Percentiles rank a stretch among this genome's conserved stretches.
phyloP scores from a whole-genome alignment of 2,329 filamentous ascomycete genomes.

The Pyrenophora teres region DNA sequence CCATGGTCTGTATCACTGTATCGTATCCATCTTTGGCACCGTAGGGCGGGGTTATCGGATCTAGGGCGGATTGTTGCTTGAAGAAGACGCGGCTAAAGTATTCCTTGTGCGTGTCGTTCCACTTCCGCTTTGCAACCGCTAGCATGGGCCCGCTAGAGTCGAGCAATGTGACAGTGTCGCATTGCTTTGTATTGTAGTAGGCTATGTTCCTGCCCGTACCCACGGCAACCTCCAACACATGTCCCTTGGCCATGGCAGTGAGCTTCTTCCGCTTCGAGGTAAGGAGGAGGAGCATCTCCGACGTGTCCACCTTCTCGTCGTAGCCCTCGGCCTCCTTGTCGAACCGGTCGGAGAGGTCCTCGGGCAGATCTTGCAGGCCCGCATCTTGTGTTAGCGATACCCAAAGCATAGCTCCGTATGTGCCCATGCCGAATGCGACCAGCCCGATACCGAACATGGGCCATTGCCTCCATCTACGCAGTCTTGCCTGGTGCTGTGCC shows the following conservation, averaged over 20 bases:
- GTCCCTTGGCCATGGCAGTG: slow-evolving; percentile 48
- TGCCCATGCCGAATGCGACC: slow-evolving; percentile 47
- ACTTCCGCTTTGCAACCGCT: slow-evolving; percentile 55
- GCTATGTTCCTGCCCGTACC: slow-evolving; percentile 56
- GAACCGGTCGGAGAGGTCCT: slow-evolving; percentile 53
- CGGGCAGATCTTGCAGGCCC: slow-evolving; percentile 36
- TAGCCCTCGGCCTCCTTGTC: slow-evolving; percentile 53
- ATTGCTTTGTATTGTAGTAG: slow-evolving; percentile 50
- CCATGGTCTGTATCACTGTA: slow-evolving; percentile 58
- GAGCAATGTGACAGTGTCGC: slow-evolving; percentile 53
- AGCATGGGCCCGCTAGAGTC: slow-evolving; percentile 56
- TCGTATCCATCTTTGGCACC: slow-evolving; percentile 51
- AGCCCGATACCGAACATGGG: slow-evolving; percentile 40
- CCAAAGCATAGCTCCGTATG: slow-evolving; percentile 49
- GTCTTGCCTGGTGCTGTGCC: slow-evolving; percentile 32
- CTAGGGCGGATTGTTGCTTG: slow-evolving; percentile 52
- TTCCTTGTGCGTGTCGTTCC: slow-evolving; percentile 49
- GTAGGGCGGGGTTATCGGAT: slow-evolving; percentile 51
- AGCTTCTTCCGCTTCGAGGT: slow-evolving; percentile 49
- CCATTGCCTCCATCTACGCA: slow-evolving; percentile 38
- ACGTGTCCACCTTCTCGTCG: slow-evolving; percentile 53
- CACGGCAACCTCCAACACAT: slow-evolving; percentile 56
- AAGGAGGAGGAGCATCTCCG: slow-evolving; percentile 51
- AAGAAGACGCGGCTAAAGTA: slow-evolving; percentile 49
- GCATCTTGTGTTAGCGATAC: slow-evolving; percentile 35